Conservation (phyloP, 352 stramenopile species). For the Aphanomyces euteiches region DNA sequence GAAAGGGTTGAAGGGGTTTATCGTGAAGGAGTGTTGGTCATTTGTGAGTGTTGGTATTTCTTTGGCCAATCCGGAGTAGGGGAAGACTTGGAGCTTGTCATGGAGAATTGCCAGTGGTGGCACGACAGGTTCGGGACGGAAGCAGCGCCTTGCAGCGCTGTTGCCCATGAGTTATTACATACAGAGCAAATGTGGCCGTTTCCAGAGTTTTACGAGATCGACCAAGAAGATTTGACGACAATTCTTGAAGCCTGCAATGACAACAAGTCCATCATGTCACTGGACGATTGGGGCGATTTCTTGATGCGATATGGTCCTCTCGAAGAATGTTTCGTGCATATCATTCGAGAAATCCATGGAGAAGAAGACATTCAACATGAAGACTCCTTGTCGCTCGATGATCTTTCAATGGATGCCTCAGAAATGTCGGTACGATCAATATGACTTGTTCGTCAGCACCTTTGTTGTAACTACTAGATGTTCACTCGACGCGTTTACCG, state of each 20-base stretch:
- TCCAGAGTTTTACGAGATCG: neutral
- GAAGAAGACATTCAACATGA: neutral
- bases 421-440: no score
- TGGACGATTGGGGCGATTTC: neutral
- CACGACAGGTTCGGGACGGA: neutral
- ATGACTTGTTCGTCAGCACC: no score
- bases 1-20: no score
- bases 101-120: neutral
- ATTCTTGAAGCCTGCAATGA: neutral
- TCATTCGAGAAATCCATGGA: neutral
- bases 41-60: no score
- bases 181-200: neutral
- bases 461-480: no score
- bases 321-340: neutral
- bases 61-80: no score
- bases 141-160: neutral
- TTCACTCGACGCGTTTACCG: no score
- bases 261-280: neutral
- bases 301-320: conserved; percentile 3
- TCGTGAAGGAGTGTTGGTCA: no score
- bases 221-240: neutral
- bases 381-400: no score
- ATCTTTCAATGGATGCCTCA: no score
- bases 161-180: neutral
- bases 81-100: no score